Base-by-base conservation (phyloP, 2,329 filamentous ascomycete genomes). In the Botrytis elliptica region DNA sequence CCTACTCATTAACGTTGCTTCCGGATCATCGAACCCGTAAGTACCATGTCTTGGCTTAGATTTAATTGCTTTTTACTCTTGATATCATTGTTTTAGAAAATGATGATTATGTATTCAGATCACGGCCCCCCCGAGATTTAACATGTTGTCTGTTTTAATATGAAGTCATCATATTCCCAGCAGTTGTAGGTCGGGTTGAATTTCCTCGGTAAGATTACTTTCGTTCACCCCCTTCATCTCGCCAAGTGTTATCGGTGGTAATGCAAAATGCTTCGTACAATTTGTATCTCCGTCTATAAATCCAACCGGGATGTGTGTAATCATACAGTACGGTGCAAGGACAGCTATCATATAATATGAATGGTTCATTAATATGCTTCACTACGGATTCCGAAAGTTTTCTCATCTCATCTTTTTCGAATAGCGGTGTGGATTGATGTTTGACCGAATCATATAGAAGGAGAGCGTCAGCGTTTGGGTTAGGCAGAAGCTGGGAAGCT, bases 381-480 rank as follows among this genome's bases (percentile, higher is more conserved):
- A 69, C 66, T 69, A 57, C 25, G 36, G 10, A 42, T 22, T 33
- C 49, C 36, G 25, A 42, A n/a, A 46, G 4, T 57, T 69, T 57
- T 69, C 44, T 67, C 44, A 38, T 68, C 66, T 68, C 44, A 67
- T 67, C 64, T 57, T 68, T 42, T 57, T 57, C 38, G 65, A 72
- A 57, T 72, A 55, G 71, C 71, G 71, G 71, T 72, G 71, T 65
- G 57, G 42, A 62, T 38, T 36, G 36, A 49, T 10, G 44, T 38
- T 69, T 60, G 66, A 49, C 52, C 70, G 62, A 72, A 72, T 69
- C 71, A 67, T 18, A 46, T 20, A 22, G 40, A 33, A 44, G 49
- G 49, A 44, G 63, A 59, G 66, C 71, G 60, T 69, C 71, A 69
- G 71, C 49, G 63, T 72, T 38, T 64, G 44, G 62, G 71, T 72